Percentiles rank a stretch among this genome's conserved stretches.
phyloP scores from a whole-genome alignment of 495 filamentous ascomycete genomes.

The Xylaria grammica region DNA sequence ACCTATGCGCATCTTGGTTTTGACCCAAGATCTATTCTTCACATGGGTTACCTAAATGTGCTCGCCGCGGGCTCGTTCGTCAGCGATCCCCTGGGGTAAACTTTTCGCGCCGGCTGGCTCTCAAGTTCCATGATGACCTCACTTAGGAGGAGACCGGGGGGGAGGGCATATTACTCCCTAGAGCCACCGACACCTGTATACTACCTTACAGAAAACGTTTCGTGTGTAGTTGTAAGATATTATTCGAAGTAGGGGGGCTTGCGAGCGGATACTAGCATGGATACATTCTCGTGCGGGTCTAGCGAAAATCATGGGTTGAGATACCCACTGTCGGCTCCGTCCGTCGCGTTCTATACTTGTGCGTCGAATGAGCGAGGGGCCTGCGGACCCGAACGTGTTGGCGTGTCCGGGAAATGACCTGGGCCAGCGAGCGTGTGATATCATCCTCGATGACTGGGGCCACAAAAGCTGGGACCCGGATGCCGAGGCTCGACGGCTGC shows the following conservation, averaged over 20 bases:
- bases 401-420: neutral
- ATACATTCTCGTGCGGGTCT: neutral
- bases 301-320: neutral
- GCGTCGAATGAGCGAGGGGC: neutral
- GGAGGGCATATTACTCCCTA: neutral
- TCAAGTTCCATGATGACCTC: neutral
- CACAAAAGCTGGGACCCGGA: no score
- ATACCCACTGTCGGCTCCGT: neutral
- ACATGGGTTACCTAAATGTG: constrained; percentile 39
- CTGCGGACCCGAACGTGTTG: neutral
- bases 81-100: constrained; percentile 12
- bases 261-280: neutral
- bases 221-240: constrained; percentile 16
- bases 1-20: constrained; percentile 36
- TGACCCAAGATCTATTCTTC: constrained; percentile 36
- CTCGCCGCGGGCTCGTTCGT: constrained; percentile 26
- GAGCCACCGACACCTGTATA: neutral
- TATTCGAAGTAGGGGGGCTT: neutral
- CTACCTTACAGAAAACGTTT: neutral
- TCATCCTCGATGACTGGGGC: neutral
- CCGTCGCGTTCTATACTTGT: neutral
- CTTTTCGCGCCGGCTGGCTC: neutral
- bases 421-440: neutral
- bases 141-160: neutral
- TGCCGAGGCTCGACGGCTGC: neutral